Base-by-base conservation (phyloP, 305 asterid species). In the Solanum hybrid region DNA sequence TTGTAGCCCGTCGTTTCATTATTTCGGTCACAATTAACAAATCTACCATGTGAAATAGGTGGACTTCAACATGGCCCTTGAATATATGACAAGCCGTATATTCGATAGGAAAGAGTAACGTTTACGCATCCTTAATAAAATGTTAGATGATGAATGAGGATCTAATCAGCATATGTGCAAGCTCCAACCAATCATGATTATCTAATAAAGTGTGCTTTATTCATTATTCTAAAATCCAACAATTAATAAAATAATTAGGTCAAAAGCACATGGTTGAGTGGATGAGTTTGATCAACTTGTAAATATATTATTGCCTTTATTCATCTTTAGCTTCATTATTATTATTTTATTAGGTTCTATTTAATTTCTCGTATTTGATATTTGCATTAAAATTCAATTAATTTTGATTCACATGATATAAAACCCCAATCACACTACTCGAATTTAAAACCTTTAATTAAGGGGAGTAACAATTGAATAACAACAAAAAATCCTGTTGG, bases 111-210 rank as follows among this genome's bases (percentile, higher is more conserved):
- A 83, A 41, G 15, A 11, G n/a, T 15, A 41, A 41, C 32, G 38
- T 5, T 15, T 41, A 27, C 10, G 38, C 10, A 3, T 38, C 13
- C 57, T 0, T 39, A 38, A 26, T 81, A 38, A 81, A 41, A 27
- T 14, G 87, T 41, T 82, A 13, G 87, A 20, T 78, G 15, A 3
- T 51, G 39, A 84, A 84, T 84, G 76, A 84, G 4, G 12, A 84
- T 84, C 88, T 51, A 84, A 51, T 84, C 88, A 84, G 88, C 76
- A 84, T 84, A 84, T 84, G 31, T 45, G 88, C 45, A 84, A 32
- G 45, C 88, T 51, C 88, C 88, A 31, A 0, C 45, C 4, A 31
- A 51, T 20, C 8, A 31, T 84, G 12, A 31, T 84, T 6, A 84
- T 51, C 88, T 51, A 84, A 84, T 84, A 20, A 57, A 51, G 3